phyloP scores from a whole-genome alignment of 306 rosid species.

The Purshia tridentata region DNA sequence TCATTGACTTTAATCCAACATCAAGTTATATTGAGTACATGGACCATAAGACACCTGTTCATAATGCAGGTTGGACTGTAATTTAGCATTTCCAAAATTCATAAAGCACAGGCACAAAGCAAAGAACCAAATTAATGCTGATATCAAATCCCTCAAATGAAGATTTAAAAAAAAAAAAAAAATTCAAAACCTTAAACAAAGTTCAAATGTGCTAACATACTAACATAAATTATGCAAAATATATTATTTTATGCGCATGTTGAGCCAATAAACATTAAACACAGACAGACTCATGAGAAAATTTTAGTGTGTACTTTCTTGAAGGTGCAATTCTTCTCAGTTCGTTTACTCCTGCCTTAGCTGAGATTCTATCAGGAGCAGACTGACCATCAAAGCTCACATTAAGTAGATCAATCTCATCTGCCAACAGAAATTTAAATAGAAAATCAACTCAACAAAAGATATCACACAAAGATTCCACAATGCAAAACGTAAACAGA shows the following conservation, averaged over 20 bases:
- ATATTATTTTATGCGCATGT: background rate
- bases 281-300: constrained; percentile 4
- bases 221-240: background rate
- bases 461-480: constrained; percentile 15
- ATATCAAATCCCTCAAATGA: background rate
- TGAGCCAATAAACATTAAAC: background rate
- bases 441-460: constrained; percentile 25
- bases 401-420: constrained; percentile 84
- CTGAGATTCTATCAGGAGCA: constrained; percentile 91
- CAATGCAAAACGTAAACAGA: constrained; percentile 20
- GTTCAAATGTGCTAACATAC: background rate
- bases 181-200: background rate
- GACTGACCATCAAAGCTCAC: constrained; percentile 83
- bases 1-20: background rate
- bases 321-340: constrained; percentile 73
- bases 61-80: background rate
- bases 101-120: background rate
- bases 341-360: constrained; percentile 74
- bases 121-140: background rate
- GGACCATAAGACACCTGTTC: background rate
- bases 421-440: constrained; percentile 48
- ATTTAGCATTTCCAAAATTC: background rate
- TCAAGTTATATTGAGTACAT: background rate
- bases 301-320: constrained; percentile 57
- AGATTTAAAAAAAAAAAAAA: too few relatives aligned